These are phyloP conservation scores for Thelonectria blattea DNA, from an alignment of 2,329 filamentous ascomycete genomes.

Conservation along the genomic window DNA sequence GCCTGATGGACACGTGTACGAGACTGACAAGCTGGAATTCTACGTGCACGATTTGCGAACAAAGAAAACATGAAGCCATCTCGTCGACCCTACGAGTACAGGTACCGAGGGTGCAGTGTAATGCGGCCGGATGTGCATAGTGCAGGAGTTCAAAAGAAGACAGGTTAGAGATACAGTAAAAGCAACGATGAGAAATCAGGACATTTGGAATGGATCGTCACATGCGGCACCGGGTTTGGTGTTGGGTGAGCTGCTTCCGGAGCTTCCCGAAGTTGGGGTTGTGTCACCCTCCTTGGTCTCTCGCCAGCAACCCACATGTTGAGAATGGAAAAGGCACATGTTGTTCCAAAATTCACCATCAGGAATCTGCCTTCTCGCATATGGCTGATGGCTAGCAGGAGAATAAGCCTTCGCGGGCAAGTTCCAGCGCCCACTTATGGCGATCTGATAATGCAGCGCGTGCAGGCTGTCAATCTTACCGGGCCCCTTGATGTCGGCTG, in stretches of 20 bases:
- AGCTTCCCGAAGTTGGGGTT: not conserved
- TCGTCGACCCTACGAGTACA: not conserved
- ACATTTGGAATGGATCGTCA: conserved; percentile 3
- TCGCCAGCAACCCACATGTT: not conserved
- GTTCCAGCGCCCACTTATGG: not conserved
- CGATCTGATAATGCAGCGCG: not conserved
- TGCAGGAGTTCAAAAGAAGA: conserved; percentile 30
- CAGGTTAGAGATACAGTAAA: conserved; percentile 10
- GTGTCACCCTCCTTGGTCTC: not conserved
- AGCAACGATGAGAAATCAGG: conserved; percentile 10
- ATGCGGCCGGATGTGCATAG: conserved; percentile 25
- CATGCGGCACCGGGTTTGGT: not conserved
- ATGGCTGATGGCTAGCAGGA: not conserved
- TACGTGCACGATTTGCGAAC: conserved; percentile 60
- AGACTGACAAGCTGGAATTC: conserved; percentile 69
- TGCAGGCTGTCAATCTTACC: not conserved
- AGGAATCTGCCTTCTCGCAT: not conserved
- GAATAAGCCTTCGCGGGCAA: not conserved
- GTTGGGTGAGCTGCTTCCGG: not conserved
- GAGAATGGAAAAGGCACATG: not conserved
- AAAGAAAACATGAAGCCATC: conserved; percentile 28
- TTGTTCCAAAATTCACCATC: not conserved
- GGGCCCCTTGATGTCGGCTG: no score
- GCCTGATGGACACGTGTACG: conserved; percentile 72
- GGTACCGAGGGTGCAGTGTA: not conserved